Base-by-base conservation (phyloP, 208 protist species). In the Trypanosoma lewisi region DNA sequence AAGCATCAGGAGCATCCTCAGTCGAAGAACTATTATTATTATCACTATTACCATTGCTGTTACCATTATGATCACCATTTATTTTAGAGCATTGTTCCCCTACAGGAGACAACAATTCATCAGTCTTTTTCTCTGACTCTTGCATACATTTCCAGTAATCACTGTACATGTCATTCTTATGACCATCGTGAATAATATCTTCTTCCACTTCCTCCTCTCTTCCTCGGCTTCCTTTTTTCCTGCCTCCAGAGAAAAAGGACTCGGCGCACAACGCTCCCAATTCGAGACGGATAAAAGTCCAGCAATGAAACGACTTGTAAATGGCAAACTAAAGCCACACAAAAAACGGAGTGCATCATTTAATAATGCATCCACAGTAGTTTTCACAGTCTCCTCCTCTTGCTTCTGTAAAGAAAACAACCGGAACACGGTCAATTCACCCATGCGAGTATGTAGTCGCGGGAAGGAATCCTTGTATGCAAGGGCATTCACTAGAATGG, bases 401-500 rank as follows among this genome's bases (percentile, higher is more conserved):
- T n/a, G n/a, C n/a, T n/a, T n/a, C n/a, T n/a, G n/a, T n/a, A n/a
- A n/a, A n/a, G n/a, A 27, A 37, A 47, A 37, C 34, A 56, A 25
- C 48, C 27, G 25, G 34, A 16, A 33, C 27, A 56, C 25, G 31
- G 1, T 42, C 37, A 49, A 19, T 33, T 21, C 17, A 62, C 44
- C 56, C 28, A 36, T 19, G 19, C n/a, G 53, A 25, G 28, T 73
- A 57, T 36, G 42, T 12, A 81, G 36, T 36, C 69, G 57, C n/a
- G 83, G 78, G 7, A 87, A 60, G 12, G 78, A 60, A 34, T 59
- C 45, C 21, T 58, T 68, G n/a, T 77, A 56, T n/a, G 44, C 28
- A 28, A 92, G 66, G 11, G 82, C 82, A 31, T 58, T 79, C 7
- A 39, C 55, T 23, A 93, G 71, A 52, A 84, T 75, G 16, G 65